Base-by-base conservation (phyloP, 768 basidiomycete species). In the Boletus coccyginus region DNA sequence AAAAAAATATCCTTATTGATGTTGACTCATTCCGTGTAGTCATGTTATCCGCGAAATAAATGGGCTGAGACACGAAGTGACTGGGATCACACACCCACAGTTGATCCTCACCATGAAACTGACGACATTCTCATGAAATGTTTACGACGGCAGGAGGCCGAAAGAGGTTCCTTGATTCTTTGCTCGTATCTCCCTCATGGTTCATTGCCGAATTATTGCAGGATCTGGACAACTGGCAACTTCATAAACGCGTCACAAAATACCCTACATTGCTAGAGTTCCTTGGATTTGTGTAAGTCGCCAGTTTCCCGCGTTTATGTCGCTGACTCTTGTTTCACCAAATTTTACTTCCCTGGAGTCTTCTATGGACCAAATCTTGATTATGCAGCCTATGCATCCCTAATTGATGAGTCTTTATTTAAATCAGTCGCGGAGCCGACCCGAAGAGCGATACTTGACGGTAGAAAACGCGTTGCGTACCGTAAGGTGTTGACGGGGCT, bases 291-390 rank as follows among this genome's bases (percentile, higher is more conserved):
- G 79, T 88, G 94, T 96, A 66, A 67, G 91, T 79, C 3, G 47
- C 9, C 13, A 3, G 8, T 17, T n/a, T 31, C 21, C 2, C n/a
- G 13, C 6, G 11, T 31, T 39, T 50, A 39, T n/a, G 38, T 43
- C 24, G 27, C 41, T 54, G 8, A 55, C 35, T 14, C 32, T 54
- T 16, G 43, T 33, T 43, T 31, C 6, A 32, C 13, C 64, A 95
- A 94, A 19, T 89, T 98, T 70, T 99, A 96, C 75, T 98, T 98
- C 78, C 97, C 97, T 2, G 94, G 94, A 6, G 78, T 95, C 59
- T 82, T 98, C 42, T 90, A 94, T 56, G 97, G 97, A 9, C 96
- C 97, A 0, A 90, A 88, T 59, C 80, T 92, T 52, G 91, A 94
- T 64, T 96, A 84, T 65, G 75, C 82, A 44, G 85, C 92, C 31